Base-by-base conservation (phyloP, 352 stramenopile species). In the Globisporangium paddicum region DNA sequence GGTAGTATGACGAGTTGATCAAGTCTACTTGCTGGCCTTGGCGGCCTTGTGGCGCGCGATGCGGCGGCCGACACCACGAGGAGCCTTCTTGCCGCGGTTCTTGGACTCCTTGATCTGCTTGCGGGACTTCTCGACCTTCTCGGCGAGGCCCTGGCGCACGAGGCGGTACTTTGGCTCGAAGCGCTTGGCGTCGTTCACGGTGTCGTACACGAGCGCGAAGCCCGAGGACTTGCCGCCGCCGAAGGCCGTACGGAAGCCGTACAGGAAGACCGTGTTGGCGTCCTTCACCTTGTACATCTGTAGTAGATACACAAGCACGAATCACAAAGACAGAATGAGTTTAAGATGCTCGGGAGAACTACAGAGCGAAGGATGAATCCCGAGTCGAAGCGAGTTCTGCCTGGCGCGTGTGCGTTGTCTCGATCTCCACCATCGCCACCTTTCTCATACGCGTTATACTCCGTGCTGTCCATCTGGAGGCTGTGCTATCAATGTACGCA, bases 81-180 rank as follows among this genome's bases (percentile, higher is more conserved):
- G 28, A 56, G 98, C 74, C 93, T 99, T 99, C 86, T 98, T 97
- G 68, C 68, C 91, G 63, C 97, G 96, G 86, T 99, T 99, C 95
- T 99, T 99, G 66, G 92, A 87, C 77, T 99, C 97, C 93, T 99
- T 99, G 82, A 99, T 99, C 73, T 98, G 96, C 90, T 99, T 99
- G 68, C 97, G 88, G 60, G 93, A 98, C 62, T 82, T 96, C 79
- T 99, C 96, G 64, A 98, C 96, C 87, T 98, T 98, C 59, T 98
- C 87, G 40, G 82, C 71, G 57, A 95, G 78, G 63, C 86, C 86
- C 72, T 95, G 84, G 68, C 89, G 92, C 46, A 99, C 85, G 57
- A 99, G 82, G 69, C 96, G 86, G 88, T 99, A 96, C 85, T 99
- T 99, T 45, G 97, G 97, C 78, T 99, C 97, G 73, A 98, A 99